These are phyloP conservation scores for Colletotrichum cordylinicola DNA, from an alignment of 2,329 filamentous ascomycete genomes.

Conservation along the genomic window DNA sequence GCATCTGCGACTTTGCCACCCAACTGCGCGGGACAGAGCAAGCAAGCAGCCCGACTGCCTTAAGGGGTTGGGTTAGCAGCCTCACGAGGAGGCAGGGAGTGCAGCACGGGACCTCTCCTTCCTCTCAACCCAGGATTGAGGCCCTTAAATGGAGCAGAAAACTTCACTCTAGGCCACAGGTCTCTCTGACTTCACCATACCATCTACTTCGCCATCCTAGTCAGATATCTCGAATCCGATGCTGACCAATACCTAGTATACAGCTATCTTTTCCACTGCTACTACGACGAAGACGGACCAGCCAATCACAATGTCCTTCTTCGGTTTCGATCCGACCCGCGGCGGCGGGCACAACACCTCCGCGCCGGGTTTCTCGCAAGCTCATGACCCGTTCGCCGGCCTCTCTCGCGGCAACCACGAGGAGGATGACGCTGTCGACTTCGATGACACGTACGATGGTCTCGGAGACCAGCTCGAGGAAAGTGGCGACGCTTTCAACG, in stretches of 20 bases:
- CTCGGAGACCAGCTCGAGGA: conserved; percentile 91
- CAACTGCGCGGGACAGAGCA: background rate
- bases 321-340: conserved; percentile 79
- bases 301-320: conserved; percentile 78
- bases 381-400: conserved; percentile 86
- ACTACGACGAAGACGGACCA: background rate
- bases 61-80: background rate
- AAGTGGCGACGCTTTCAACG: conserved; percentile 92
- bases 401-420: conserved; percentile 72
- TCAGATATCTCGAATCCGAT: background rate
- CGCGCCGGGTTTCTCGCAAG: conserved; percentile 82
- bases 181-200: background rate
- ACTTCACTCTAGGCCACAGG: background rate
- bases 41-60: background rate
- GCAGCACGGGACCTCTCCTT: background rate
- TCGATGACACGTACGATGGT: conserved; percentile 97
- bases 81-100: background rate
- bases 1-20: background rate
- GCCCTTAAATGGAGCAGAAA: background rate
- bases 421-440: conserved; percentile 69
- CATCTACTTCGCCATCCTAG: background rate
- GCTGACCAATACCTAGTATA: conserved; percentile 14
- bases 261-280: conserved; percentile 6
- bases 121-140: background rate
- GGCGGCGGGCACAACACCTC: conserved; percentile 60